phyloP scores from a whole-genome alignment of 2,329 filamentous ascomycete species.

The Sporothrix globosa region DNA sequence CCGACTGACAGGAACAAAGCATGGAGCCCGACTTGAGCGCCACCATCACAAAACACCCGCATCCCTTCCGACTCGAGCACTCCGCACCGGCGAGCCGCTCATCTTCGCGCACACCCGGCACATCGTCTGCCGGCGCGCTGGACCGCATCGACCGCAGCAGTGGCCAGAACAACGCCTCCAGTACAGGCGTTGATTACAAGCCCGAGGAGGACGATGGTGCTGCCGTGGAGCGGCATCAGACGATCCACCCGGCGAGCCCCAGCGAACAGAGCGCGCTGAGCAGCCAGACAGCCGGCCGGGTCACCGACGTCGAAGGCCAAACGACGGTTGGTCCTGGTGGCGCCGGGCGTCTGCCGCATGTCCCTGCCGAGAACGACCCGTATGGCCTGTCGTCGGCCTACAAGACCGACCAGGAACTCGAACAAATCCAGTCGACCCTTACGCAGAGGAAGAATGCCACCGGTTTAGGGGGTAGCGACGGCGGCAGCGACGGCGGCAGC shows the following conservation, averaged over 20 bases:
- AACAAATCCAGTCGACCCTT: conserved; percentile 77
- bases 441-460: conserved; percentile 51
- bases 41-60: conserved; percentile 44
- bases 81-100: conserved; percentile 39
- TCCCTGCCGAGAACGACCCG: conserved; percentile 72
- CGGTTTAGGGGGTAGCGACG: too few relatives aligned
- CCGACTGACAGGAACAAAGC: not conserved
- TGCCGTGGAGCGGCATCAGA: conserved; percentile 50
- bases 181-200: conserved; percentile 52
- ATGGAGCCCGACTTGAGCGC: conserved; percentile 44
- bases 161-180: conserved; percentile 46
- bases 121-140: conserved; percentile 25
- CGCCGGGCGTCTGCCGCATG: conserved; percentile 56
- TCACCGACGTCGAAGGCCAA: conserved; percentile 56
- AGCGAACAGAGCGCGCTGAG: conserved; percentile 21
- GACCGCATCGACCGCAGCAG: conserved; percentile 38
- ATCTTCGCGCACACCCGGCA: conserved; percentile 39
- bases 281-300: not conserved
- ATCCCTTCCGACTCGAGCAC: conserved; percentile 49
- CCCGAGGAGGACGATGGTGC: conserved; percentile 46
- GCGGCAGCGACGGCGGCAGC: not conserved
- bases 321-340: conserved; percentile 42
- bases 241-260: conserved; percentile 32
- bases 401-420: conserved; percentile 77
- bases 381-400: conserved; percentile 76